Evolutionary conservation across 257 asterid species (phyloP).

Genomic region (Solanum sejunctum): DNA sequence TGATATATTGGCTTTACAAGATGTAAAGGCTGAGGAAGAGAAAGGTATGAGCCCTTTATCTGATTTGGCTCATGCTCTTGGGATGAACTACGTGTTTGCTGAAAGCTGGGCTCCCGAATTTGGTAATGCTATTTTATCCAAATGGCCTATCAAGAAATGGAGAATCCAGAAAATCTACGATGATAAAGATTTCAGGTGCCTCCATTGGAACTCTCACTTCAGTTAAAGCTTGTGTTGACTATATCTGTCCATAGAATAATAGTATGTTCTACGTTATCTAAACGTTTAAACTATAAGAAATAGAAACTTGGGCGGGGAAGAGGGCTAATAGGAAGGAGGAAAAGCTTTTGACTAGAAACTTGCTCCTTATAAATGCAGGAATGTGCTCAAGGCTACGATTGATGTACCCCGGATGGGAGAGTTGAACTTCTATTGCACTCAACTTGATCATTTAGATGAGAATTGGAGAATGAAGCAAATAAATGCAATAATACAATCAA

Average conservation of each 20-base stretch:
- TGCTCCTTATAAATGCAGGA: conserved; percentile 28
- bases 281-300: neutral
- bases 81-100: conserved; percentile 82
- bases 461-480: conserved; percentile 87
- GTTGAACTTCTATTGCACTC: conserved; percentile 65
- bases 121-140: conserved; percentile 81
- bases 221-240: neutral
- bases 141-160: conserved; percentile 87
- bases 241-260: neutral
- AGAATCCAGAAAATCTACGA: conserved; percentile 60
- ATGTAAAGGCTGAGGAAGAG: conserved; percentile 90
- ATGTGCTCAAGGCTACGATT: conserved; percentile 79
- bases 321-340: neutral
- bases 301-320: neutral
- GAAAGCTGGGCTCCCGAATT: conserved; percentile 99
- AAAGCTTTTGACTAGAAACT: neutral
- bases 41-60: conserved; percentile 76
- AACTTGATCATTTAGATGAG: conserved; percentile 82
- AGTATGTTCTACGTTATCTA: neutral
- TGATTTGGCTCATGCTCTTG: conserved; percentile 68
- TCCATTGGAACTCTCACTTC: neutral
- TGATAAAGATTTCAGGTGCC: conserved; percentile 78
- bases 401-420: conserved; percentile 81
- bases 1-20: conserved; percentile 74
- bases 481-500: conserved; percentile 54